phyloP scores from a whole-genome alignment of 2,329 filamentous ascomycete species.

The Colletotrichum chrysophilum region DNA sequence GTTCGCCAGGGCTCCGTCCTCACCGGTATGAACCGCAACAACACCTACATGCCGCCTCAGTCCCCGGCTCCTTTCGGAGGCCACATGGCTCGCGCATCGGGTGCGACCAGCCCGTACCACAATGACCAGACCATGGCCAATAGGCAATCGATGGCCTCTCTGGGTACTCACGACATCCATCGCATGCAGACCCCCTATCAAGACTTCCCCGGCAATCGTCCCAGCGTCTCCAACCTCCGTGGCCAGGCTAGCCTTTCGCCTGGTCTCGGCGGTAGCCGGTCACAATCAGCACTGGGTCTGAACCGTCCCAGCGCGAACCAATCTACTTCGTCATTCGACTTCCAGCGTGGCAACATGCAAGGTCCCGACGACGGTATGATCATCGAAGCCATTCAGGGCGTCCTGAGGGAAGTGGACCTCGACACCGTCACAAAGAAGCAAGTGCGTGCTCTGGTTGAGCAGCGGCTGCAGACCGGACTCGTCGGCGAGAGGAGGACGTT shows the following conservation, averaged over 20 bases:
- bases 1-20: constrained; percentile 87
- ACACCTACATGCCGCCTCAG: constrained; percentile 81
- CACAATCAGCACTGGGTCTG: constrained; percentile 53
- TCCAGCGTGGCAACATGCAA: constrained; percentile 56
- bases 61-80: constrained; percentile 76
- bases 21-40: constrained; percentile 74
- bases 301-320: constrained; percentile 48
- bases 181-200: constrained; percentile 64
- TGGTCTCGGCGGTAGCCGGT: constrained; percentile 42
- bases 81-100: constrained; percentile 44
- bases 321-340: constrained; percentile 65
- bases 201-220: constrained; percentile 55
- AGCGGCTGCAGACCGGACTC: constrained; percentile 89
- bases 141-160: constrained; percentile 76
- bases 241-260: constrained; percentile 54
- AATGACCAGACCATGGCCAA: constrained; percentile 58
- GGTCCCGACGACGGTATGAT: constrained; percentile 84
- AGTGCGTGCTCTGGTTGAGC: constrained; percentile 87
- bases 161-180: constrained; percentile 54
- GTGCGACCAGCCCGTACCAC: constrained; percentile 42
- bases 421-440: constrained; percentile 99
- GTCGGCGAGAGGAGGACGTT: constrained; percentile 85
- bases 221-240: constrained; percentile 67
- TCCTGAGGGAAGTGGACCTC: constrained; percentile 86
- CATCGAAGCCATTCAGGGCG: constrained; percentile 81